These are phyloP conservation scores for Verbena officinalis DNA, from an alignment of 257 asterid species.

Conservation along the genomic window DNA sequence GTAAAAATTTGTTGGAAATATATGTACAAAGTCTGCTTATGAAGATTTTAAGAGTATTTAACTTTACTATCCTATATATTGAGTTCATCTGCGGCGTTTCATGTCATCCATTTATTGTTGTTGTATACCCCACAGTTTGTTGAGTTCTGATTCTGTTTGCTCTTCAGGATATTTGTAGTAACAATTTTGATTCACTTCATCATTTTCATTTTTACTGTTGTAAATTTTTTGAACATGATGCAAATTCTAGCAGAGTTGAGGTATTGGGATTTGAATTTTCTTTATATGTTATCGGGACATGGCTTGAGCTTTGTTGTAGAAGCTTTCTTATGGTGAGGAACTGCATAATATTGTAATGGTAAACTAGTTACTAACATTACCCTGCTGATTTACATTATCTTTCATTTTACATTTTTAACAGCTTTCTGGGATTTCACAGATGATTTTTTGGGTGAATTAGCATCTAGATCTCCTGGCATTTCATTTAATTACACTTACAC, in stretches of 20 bases:
- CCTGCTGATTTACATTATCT: too few relatives aligned
- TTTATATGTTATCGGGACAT: background rate
- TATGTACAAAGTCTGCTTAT: slow-evolving; percentile 13
- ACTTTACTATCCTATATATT: background rate
- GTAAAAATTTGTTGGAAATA: slow-evolving; percentile 11
- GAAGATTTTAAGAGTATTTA: slow-evolving; percentile 3
- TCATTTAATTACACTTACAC: too few relatives aligned
- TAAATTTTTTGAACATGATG: too few relatives aligned
- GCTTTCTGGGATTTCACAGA: too few relatives aligned
- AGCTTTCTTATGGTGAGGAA: too few relatives aligned
- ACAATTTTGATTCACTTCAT: slow-evolving; percentile 11
- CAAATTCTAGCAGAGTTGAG: too few relatives aligned
- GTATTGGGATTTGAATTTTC: background rate
- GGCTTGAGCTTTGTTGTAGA: background rate
- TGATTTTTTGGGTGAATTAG: too few relatives aligned
- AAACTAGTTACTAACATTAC: too few relatives aligned
- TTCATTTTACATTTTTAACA: too few relatives aligned
- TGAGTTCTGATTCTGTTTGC: slow-evolving; percentile 23
- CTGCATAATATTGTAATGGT: too few relatives aligned
- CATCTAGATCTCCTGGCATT: too few relatives aligned
- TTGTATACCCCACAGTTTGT: background rate
- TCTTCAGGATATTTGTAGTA: background rate
- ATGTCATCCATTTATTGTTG: background rate
- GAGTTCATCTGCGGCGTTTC: background rate
- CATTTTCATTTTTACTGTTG: background rate